A percentile compares a stretch with the other conserved stretches of the same genome.
Conservation (phyloP, 176 grass and related monocot species). For the Typha latifolia region DNA sequence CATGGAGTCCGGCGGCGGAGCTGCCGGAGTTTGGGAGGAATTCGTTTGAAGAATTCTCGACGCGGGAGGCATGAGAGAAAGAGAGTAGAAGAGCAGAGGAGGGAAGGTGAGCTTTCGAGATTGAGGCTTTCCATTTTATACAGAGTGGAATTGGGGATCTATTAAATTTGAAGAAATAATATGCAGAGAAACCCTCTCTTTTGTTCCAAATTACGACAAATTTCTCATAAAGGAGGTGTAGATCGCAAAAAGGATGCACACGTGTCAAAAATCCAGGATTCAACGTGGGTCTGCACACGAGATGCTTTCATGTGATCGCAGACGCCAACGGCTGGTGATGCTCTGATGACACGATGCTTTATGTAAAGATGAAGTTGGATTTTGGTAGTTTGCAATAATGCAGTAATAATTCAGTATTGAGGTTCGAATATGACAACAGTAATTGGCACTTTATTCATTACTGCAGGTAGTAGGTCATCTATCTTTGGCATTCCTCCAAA, state of each 20-base stretch:
- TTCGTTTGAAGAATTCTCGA: constrained; percentile 38
- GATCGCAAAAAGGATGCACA: not conserved
- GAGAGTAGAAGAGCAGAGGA: constrained; percentile 7
- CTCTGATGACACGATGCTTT: too few species aligned
- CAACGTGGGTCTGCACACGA: not conserved
- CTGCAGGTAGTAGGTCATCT: too few species aligned
- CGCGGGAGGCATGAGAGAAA: constrained; percentile 12
- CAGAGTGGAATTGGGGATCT: not conserved
- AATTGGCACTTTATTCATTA: too few species aligned
- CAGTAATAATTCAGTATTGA: too few species aligned
- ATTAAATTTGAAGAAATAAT: not conserved
- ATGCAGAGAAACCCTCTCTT: not conserved
- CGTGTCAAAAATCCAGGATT: not conserved
- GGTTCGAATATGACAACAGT: too few species aligned
- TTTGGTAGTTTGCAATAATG: too few species aligned
- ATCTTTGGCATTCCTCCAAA: too few species aligned
- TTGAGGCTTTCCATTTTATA: constrained; percentile 9
- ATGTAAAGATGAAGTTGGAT: too few species aligned
- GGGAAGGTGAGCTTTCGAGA: constrained; percentile 20
- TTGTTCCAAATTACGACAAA: not conserved
- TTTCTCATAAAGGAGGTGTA: not conserved
- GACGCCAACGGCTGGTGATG: not conserved
- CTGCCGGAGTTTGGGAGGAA: constrained; percentile 23
- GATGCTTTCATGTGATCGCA: not conserved
- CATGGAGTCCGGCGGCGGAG: constrained; percentile 24